phyloP scores from a whole-genome alignment of 2,329 filamentous ascomycete species.

The Cladosporium oxysporum region DNA sequence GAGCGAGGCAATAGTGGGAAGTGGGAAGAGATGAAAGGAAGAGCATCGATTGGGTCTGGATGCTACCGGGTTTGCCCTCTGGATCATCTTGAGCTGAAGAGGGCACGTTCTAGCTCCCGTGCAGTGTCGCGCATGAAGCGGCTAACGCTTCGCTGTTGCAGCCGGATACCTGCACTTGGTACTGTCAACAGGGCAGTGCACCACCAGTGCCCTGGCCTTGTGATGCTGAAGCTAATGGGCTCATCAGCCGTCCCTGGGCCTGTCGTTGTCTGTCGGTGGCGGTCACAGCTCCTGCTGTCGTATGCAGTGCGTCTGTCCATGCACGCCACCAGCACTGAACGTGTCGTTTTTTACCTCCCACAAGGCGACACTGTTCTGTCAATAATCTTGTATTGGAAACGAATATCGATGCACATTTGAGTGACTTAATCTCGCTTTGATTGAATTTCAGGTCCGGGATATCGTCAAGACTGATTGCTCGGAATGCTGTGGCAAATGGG shows the following conservation, averaged over 20 bases:
- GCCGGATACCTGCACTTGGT: slow-evolving; percentile 18
- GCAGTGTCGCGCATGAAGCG: slow-evolving; percentile 8
- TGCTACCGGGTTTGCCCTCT: background rate
- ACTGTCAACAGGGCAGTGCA: slow-evolving; percentile 5
- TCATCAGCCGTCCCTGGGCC: slow-evolving; percentile 11
- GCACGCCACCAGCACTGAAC: background rate
- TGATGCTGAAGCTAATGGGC: slow-evolving; percentile 9
- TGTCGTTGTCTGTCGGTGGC: slow-evolving; percentile 7
- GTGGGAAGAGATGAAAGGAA: background rate
- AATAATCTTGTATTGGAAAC: background rate
- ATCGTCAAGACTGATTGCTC: background rate
- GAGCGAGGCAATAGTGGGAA: background rate
- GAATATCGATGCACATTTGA: background rate
- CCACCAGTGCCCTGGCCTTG: slow-evolving; percentile 9
- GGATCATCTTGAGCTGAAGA: background rate
- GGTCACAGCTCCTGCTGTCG: slow-evolving; percentile 14
- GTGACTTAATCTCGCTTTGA: background rate
- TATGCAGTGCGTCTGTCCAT: slow-evolving; percentile 15
- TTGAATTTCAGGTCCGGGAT: background rate
- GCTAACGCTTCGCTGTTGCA: slow-evolving; percentile 3
- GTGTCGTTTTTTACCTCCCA: background rate
- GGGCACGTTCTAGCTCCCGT: background rate
- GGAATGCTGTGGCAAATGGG: background rate
- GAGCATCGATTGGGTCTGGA: slow-evolving; percentile 7
- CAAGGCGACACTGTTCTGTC: background rate